Evolutionary conservation across 1,139 yeast genomes (phyloP).

Genomic region (Yamadazyma membranifaciens): DNA sequence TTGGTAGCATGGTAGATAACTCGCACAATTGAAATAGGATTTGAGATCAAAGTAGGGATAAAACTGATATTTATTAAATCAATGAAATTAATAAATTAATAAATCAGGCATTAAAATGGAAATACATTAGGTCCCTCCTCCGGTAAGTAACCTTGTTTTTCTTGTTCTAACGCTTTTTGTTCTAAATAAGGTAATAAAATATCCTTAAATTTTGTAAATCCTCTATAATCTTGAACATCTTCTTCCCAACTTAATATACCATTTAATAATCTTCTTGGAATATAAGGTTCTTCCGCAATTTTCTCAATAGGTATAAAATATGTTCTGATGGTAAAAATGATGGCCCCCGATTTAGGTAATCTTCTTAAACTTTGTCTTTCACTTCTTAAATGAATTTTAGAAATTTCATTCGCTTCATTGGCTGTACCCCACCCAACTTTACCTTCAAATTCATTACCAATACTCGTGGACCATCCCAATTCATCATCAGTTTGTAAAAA

Average conservation of each 20-base stretch:
- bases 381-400: conserved; percentile 54
- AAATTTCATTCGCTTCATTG: conserved; percentile 41
- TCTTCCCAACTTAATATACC: conserved; percentile 59
- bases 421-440: conserved; percentile 65
- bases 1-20: too few species aligned
- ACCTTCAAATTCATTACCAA: conserved; percentile 53
- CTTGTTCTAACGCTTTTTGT: conserved; percentile 51
- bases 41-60: not conserved
- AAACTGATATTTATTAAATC: too few species aligned
- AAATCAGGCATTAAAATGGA: conserved; percentile 30
- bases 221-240: conserved; percentile 60
- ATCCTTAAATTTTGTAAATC: conserved; percentile 52
- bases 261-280: conserved; percentile 57
- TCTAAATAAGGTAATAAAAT: conserved; percentile 55
- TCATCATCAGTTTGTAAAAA: conserved; percentile 63
- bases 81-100: too few species aligned
- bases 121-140: conserved; percentile 39
- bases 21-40: too few species aligned
- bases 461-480: conserved; percentile 63
- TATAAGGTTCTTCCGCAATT: conserved; percentile 55
- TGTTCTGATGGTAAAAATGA: conserved; percentile 62
- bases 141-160: conserved; percentile 37
- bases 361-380: conserved; percentile 71
- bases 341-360: conserved; percentile 59
- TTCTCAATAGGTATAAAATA: conserved; percentile 57